Evolutionary conservation across 768 basidiomycete genomes (phyloP).

Genomic region (Lactarius vividus): DNA sequence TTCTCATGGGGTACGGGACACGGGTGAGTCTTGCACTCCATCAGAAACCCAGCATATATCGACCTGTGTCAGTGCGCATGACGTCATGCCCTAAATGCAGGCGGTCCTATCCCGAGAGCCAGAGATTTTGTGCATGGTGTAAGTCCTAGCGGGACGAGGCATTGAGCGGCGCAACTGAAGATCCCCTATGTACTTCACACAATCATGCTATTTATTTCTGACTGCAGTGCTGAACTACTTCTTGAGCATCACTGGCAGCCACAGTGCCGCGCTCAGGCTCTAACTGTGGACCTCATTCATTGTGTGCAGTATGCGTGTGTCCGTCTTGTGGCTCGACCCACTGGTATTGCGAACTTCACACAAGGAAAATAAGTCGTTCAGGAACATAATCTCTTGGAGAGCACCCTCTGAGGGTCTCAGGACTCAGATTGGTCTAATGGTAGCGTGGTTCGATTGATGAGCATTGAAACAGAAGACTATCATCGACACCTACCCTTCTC

Average conservation of each 20-base stretch:
- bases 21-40: neutral
- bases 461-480: neutral
- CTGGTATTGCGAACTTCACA: no score
- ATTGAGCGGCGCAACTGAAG: neutral
- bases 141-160: neutral
- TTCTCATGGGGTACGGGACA: neutral
- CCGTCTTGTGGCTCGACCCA: neutral
- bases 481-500: neutral
- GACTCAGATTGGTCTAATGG: neutral
- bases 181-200: neutral
- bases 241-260: neutral
- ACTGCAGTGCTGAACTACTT: neutral
- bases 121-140: neutral
- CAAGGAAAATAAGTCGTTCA: no score
- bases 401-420: neutral
- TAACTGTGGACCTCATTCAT: neutral
- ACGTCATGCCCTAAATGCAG: no score
- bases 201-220: neutral
- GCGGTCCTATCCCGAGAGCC: neutral
- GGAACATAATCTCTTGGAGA: neutral
- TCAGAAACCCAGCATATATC: neutral
- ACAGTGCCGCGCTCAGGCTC: neutral
- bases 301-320: neutral
- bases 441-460: neutral
- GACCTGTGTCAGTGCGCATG: neutral